Percentiles rank a stretch among this genome's conserved stretches.
Evolutionary conservation across 768 basidiomycete genomes (phyloP).

Genomic region (Mycena albidolilacea): DNA sequence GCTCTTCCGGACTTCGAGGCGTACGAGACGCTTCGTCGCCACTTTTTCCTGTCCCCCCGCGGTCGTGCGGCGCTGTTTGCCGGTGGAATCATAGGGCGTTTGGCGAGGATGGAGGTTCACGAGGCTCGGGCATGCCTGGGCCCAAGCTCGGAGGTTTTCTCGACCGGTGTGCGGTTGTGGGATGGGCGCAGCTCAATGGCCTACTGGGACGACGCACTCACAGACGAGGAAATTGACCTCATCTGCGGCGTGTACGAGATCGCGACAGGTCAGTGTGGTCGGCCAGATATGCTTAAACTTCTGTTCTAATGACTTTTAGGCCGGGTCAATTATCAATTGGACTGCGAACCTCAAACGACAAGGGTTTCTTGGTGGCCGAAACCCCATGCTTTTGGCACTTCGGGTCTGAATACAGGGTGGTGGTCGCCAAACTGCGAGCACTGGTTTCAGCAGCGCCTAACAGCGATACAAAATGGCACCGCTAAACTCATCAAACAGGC

Average conservation of each 20-base stretch:
- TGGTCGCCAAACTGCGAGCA: slow-evolving; percentile 30
- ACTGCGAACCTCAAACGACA: background rate
- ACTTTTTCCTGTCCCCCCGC: slow-evolving; percentile 9
- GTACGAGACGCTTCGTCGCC: too few relatives aligned
- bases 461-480: background rate
- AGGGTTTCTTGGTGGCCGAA: slow-evolving; percentile 28
- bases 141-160: background rate
- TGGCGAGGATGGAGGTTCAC: slow-evolving; percentile 1
- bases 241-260: slow-evolving; percentile 29
- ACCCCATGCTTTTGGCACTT: background rate
- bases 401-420: slow-evolving; percentile 24
- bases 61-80: slow-evolving; percentile 19
- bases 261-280: slow-evolving; percentile 5
- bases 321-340: background rate
- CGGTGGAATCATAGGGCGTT: slow-evolving; percentile 21
- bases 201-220: slow-evolving; percentile 23
- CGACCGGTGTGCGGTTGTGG: slow-evolving; percentile 2
- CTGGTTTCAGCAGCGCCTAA: slow-evolving; percentile 5
- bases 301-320: slow-evolving; percentile 1
- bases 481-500: background rate
- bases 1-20: background rate
- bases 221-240: slow-evolving; percentile 15
- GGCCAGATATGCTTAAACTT: background rate
- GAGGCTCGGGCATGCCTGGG: background rate
- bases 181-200: background rate